Evolutionary conservation across 352 stramenopile genomes (phyloP).

Genomic region (Elongisporangium prolatum): DNA sequence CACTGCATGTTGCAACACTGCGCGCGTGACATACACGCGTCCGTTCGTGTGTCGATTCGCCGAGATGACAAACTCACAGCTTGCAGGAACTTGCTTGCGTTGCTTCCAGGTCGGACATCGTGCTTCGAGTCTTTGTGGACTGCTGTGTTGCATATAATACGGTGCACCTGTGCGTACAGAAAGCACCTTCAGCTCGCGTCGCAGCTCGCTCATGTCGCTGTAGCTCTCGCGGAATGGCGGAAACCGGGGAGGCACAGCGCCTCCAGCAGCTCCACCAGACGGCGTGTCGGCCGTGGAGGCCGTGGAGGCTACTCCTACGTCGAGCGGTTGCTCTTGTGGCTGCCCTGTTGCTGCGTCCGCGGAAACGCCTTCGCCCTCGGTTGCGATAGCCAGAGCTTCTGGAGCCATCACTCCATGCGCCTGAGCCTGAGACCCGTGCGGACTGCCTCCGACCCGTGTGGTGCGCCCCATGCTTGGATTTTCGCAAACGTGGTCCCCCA

Average conservation of each 20-base stretch:
- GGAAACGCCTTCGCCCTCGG: background rate
- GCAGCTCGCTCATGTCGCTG: conserved; percentile 66
- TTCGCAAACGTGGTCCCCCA: background rate
- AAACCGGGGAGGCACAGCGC: conserved; percentile 13
- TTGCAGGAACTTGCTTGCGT: conserved; percentile 38
- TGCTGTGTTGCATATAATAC: conserved; percentile 84
- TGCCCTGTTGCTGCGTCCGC: background rate
- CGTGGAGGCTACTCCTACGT: background rate
- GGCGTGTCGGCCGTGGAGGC: background rate
- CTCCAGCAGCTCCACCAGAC: background rate
- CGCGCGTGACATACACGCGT: conserved; percentile 66
- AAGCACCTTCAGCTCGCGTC: conserved; percentile 67
- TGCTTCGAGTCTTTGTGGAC: conserved; percentile 69
- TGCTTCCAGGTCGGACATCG: conserved; percentile 75
- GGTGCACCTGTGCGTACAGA: conserved; percentile 64
- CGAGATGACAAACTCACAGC: conserved; percentile 69
- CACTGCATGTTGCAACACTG: conserved; percentile 36
- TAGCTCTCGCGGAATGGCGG: conserved; percentile 72
- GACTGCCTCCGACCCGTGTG: background rate
- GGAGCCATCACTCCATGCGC: background rate
- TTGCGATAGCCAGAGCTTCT: background rate
- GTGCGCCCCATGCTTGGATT: background rate
- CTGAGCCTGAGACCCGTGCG: background rate
- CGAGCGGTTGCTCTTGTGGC: background rate
- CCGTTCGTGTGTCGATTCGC: conserved; percentile 76